Conservation (phyloP, 2,329 filamentous ascomycete genomes). For the Ascochyta fabae region DNA sequence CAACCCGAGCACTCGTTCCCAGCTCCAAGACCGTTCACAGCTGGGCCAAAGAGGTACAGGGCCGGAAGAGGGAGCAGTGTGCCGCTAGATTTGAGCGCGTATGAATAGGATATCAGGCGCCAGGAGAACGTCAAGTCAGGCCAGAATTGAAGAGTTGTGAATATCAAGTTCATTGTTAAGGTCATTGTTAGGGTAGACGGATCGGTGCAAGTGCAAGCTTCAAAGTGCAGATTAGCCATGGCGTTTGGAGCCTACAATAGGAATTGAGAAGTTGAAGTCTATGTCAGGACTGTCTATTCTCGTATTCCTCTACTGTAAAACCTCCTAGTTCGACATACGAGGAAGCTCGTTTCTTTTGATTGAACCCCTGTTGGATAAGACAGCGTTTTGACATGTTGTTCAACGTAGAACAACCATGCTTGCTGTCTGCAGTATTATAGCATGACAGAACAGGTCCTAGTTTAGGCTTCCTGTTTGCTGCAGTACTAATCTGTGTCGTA, state of each 20-base stretch:
- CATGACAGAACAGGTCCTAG: no score
- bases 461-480: no score
- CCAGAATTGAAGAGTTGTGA: neutral
- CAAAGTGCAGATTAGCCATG: conserved; percentile 28
- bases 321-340: no score
- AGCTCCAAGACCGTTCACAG: conserved; percentile 80
- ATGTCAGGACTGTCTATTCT: neutral
- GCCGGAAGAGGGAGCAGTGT: conserved; percentile 94
- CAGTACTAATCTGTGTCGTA: no score
- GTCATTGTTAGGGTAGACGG: conserved; percentile 13
- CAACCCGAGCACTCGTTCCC: conserved; percentile 82
- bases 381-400: no score
- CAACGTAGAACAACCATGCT: no score
- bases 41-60: conserved; percentile 79
- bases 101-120: conserved; percentile 48
- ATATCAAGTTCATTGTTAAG: neutral
- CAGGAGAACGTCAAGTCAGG: neutral
- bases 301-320: neutral
- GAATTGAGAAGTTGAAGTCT: neutral
- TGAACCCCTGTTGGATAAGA: no score
- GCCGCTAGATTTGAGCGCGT: conserved; percentile 77
- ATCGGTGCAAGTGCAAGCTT: conserved; percentile 5
- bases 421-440: no score
- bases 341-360: no score
- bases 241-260: conserved; percentile 15